Percentiles rank a stretch among this genome's conserved stretches.
Evolutionary conservation across 176 grass and related monocot species (phyloP).

Genomic region (Musa acuminata): DNA sequence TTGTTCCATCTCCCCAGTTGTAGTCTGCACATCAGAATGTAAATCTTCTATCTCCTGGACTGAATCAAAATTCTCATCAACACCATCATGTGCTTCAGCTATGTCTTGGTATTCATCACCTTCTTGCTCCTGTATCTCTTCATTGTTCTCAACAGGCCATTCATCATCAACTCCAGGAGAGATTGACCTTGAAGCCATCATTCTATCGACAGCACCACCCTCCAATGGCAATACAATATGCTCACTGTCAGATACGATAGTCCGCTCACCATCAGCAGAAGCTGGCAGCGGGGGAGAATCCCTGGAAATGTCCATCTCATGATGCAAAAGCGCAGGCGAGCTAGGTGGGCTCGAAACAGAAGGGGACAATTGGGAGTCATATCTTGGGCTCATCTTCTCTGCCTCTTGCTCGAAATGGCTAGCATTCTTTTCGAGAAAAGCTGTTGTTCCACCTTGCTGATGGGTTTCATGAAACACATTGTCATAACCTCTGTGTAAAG

Average conservation of each 20-base stretch:
- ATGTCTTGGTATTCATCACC: slow-evolving; percentile 43
- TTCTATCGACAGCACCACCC: slow-evolving; percentile 33
- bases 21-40: slow-evolving; percentile 14
- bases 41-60: slow-evolving; percentile 47
- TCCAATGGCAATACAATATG: slow-evolving; percentile 34
- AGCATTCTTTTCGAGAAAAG: slow-evolving; percentile 29
- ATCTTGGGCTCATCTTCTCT: slow-evolving; percentile 46
- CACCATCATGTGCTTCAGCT: slow-evolving; percentile 51
- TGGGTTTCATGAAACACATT: slow-evolving; percentile 49
- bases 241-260: slow-evolving; percentile 59
- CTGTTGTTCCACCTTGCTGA: slow-evolving; percentile 22
- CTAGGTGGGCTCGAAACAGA: slow-evolving; percentile 86
- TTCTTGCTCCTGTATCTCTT: slow-evolving; percentile 36
- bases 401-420: slow-evolving; percentile 36
- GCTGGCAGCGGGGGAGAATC: slow-evolving; percentile 83
- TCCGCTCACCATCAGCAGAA: slow-evolving; percentile 82
- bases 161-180: slow-evolving; percentile 60
- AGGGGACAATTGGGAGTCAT: slow-evolving; percentile 71
- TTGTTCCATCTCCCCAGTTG: slow-evolving; percentile 1
- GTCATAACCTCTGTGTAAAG: slow-evolving; percentile 43
- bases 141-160: slow-evolving; percentile 59
- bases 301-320: slow-evolving; percentile 91
- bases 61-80: slow-evolving; percentile 53
- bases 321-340: slow-evolving; percentile 67
- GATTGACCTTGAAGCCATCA: slow-evolving; percentile 37